A percentile compares a stretch with the other conserved stretches of the same genome.
Conservation (phyloP, 768 basidiomycete species). For the Lentinula guzmanii region DNA sequence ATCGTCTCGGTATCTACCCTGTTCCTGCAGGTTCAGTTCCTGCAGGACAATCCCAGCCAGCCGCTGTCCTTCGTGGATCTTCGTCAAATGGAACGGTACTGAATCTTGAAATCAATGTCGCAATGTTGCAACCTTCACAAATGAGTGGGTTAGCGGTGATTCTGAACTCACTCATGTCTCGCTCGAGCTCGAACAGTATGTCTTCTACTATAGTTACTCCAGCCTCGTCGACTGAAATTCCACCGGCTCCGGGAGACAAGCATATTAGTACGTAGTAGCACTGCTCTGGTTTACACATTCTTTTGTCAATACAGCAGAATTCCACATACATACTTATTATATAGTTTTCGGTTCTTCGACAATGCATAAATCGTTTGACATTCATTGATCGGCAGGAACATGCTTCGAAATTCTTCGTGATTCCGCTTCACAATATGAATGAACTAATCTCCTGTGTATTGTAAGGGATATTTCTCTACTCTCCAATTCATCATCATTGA, state of each 20-base stretch:
- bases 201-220: not conserved
- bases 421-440: too few species aligned
- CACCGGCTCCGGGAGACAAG: not conserved
- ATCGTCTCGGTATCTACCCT: constrained; percentile 69
- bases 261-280: not conserved
- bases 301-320: too few species aligned
- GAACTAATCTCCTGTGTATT: too few species aligned
- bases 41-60: constrained; percentile 53
- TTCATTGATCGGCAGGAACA: not conserved
- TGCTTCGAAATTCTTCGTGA: not conserved
- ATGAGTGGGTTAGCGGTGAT: constrained; percentile 71
- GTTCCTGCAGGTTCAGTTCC: constrained; percentile 52
- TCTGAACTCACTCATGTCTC: constrained; percentile 64
- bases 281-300: too few species aligned
- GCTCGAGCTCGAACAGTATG: constrained; percentile 16
- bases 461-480: too few species aligned
- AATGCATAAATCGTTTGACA: not conserved
- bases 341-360: too few species aligned
- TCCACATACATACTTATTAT: too few species aligned
- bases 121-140: constrained; percentile 65
- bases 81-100: constrained; percentile 67
- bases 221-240: not conserved
- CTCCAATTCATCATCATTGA: too few species aligned
- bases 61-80: constrained; percentile 72
- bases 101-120: constrained; percentile 75